These are phyloP conservation scores for Pseudogymnoascus verrucosus DNA, from an alignment of 2,329 filamentous ascomycete genomes.

Conservation along the genomic window DNA sequence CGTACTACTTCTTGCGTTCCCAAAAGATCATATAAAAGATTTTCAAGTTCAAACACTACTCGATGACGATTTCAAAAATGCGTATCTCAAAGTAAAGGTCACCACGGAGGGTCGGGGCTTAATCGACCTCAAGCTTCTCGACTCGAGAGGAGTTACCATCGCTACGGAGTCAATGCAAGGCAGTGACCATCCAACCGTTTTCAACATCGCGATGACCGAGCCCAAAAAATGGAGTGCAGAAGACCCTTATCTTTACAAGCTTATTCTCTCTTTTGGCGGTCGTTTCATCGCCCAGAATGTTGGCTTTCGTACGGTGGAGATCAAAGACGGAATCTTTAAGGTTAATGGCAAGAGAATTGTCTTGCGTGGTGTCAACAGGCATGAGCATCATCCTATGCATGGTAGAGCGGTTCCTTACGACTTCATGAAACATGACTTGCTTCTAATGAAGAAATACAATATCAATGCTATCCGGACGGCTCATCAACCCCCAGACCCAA, in stretches of 20 bases:
- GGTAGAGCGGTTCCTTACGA: constrained; percentile 44
- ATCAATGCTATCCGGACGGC: constrained; percentile 63
- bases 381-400: constrained; percentile 44
- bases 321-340: constrained; percentile 38
- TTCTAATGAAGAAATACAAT: constrained; percentile 50
- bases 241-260: constrained; percentile 38
- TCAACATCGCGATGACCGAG: constrained; percentile 29
- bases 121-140: constrained; percentile 34
- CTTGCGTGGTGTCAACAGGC: constrained; percentile 34
- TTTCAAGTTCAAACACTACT: constrained; percentile 36
- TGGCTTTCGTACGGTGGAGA: constrained; percentile 43
- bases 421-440: constrained; percentile 43
- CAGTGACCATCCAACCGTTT: background rate
- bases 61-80: constrained; percentile 34
- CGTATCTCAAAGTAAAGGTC: constrained; percentile 33
- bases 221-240: constrained; percentile 45
- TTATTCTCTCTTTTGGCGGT: constrained; percentile 31
- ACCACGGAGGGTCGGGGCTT: constrained; percentile 5
- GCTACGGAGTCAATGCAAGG: constrained; percentile 16
- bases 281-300: constrained; percentile 30
- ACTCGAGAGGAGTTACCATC: constrained; percentile 31
- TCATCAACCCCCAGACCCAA: constrained; percentile 56
- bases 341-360: constrained; percentile 44
- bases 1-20: constrained; percentile 39
- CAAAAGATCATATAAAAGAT: constrained; percentile 32